Conservation (phyloP, 805 yeast species). For the Metschnikowia lunata region DNA sequence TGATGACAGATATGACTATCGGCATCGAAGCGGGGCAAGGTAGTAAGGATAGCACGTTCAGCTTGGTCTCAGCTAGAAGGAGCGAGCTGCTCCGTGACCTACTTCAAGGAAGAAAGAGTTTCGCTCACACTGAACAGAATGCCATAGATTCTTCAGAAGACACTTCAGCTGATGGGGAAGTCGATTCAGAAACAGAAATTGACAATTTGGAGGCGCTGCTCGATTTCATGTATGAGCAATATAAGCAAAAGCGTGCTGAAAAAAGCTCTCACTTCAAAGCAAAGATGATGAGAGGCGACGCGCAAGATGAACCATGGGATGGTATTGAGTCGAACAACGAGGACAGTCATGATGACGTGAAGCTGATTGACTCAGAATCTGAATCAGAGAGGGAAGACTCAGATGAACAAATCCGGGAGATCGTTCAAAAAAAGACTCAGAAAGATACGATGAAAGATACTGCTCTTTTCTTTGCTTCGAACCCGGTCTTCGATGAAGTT, state of each 20-base stretch:
- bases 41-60: constrained; percentile 78
- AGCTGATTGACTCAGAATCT: constrained; percentile 38
- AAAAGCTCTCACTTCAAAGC: constrained; percentile 67
- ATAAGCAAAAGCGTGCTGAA: constrained; percentile 63
- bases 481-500: constrained; percentile 35
- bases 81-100: constrained; percentile 75
- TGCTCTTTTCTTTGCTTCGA: constrained; percentile 37
- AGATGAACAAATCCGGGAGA: constrained; percentile 56
- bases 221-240: constrained; percentile 73
- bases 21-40: constrained; percentile 87
- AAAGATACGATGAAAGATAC: constrained; percentile 34
- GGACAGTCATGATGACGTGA: constrained; percentile 33
- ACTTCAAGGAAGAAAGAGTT: constrained; percentile 68
- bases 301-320: constrained; percentile 72
- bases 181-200: constrained; percentile 46
- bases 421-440: constrained; percentile 44
- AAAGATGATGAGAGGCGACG: constrained; percentile 70
- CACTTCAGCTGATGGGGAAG: not conserved
- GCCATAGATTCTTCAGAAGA: not conserved
- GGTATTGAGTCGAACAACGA: constrained; percentile 53
- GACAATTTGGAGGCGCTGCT: constrained; percentile 78
- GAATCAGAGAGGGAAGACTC: constrained; percentile 51
- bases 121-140: constrained; percentile 40
- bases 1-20: constrained; percentile 87
- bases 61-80: constrained; percentile 78